Percentiles rank a stretch among this genome's conserved stretches.
These are phyloP conservation scores for Citrus medica DNA, from an alignment of 345 rosid species.

Conservation along the genomic window DNA sequence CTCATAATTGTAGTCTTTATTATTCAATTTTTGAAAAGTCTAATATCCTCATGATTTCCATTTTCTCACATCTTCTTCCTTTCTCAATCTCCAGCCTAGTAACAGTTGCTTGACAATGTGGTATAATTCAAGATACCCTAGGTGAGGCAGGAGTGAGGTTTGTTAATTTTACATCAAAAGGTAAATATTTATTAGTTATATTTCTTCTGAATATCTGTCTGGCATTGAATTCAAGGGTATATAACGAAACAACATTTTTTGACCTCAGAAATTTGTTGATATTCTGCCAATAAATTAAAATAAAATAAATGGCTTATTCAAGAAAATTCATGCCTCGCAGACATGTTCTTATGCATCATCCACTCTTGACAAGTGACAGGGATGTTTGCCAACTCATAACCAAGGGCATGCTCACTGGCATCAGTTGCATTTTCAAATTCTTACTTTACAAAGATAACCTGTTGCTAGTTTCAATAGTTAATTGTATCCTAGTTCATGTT, in stretches of 20 bases:
- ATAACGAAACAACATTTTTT: not conserved
- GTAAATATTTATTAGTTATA: not conserved
- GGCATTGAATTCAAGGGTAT: not conserved
- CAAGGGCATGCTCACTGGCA: too few species aligned
- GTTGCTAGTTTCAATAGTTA: not conserved
- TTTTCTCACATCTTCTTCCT: not conserved
- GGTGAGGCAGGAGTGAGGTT: not conserved
- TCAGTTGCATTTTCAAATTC: too few species aligned
- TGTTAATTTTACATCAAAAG: not conserved
- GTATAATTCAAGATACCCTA: not conserved
- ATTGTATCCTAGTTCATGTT: not conserved
- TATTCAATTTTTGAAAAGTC: not conserved
- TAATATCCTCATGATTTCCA: not conserved
- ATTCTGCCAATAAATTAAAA: not conserved
- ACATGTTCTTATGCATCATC: not conserved
- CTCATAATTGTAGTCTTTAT: not conserved
- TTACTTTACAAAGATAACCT: not conserved
- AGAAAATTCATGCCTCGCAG: not conserved
- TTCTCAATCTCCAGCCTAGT: not conserved
- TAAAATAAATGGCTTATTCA: not conserved
- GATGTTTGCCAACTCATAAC: not conserved
- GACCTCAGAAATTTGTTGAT: not conserved
- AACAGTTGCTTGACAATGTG: not conserved
- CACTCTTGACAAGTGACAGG: not conserved
- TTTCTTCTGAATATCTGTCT: not conserved